Conservation (phyloP, 768 basidiomycete species). For the Mycena haematopus region DNA sequence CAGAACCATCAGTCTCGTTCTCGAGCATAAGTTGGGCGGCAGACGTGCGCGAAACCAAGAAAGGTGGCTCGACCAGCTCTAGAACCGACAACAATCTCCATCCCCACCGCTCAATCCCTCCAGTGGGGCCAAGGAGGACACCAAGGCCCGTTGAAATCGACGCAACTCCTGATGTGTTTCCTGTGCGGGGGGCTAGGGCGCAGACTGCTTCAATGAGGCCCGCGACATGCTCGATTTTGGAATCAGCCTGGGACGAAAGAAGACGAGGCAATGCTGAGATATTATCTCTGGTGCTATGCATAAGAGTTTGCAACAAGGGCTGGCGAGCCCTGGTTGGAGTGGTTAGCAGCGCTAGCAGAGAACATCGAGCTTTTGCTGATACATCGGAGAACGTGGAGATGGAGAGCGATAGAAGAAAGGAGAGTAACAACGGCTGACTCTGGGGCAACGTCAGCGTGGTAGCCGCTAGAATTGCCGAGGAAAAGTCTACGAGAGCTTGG, state of each 20-base stretch:
- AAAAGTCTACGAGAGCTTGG: slow-evolving; percentile 60
- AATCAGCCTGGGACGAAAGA: slow-evolving; percentile 72
- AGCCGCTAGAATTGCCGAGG: slow-evolving; percentile 55
- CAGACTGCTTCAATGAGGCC: slow-evolving; percentile 77
- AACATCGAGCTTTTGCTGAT: slow-evolving; percentile 50
- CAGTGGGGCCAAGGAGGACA: slow-evolving; percentile 77
- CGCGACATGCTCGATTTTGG: slow-evolving; percentile 74
- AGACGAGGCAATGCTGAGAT: slow-evolving; percentile 76
- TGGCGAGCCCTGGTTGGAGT: slow-evolving; percentile 48
- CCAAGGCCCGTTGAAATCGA: slow-evolving; percentile 61
- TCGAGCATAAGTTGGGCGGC: slow-evolving; percentile 66
- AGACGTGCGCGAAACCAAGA: slow-evolving; percentile 54
- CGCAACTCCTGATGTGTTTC: slow-evolving; percentile 37
- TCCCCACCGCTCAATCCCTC: slow-evolving; percentile 92
- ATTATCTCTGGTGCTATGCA: slow-evolving; percentile 67
- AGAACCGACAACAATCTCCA: slow-evolving; percentile 85
- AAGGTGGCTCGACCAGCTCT: slow-evolving; percentile 66
- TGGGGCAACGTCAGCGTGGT: slow-evolving; percentile 72
- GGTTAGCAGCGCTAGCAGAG: slow-evolving; percentile 54
- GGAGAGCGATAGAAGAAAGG: slow-evolving; percentile 78
- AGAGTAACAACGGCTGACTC: slow-evolving; percentile 69
- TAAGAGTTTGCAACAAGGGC: slow-evolving; percentile 59
- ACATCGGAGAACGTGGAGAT: slow-evolving; percentile 63
- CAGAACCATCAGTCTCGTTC: slow-evolving; percentile 44
- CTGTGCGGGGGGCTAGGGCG: slow-evolving; percentile 43